Evolutionary conservation across 371 early-diverging fungal genomes (phyloP), one percentile per base, ranked within the genome.

Genomic region (Mucor lusitanicus): DNA sequence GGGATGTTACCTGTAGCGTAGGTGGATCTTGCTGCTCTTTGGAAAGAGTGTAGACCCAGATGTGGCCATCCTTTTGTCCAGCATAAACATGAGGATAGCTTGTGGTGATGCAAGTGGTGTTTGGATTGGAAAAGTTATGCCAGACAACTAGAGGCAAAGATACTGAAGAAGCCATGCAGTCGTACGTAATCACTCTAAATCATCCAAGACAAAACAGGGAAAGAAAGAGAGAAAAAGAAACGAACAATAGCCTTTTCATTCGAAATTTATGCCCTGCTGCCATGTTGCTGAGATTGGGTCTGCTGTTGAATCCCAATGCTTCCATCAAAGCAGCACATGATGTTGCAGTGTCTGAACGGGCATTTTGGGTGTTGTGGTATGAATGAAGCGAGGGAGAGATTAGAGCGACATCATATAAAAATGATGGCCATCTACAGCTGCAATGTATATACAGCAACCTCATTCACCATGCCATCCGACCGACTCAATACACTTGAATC

Each of bases 61-160:
- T 87, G 67, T 79, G 83, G 17, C 88, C 88, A 75, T 88, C 83
- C 35, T 84, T 84, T 56, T 85, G 83, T 17, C 88, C 88, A 7
- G 81, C 79, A 63, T 84, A 82, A 19, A 88, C 75, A 68, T 83
- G 56, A 32, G 84, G 75, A 35, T 69, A 67, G 12, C 70, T 70
- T 63, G 58, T 74, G 21, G 70, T 59, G 9, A 80, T 59, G 42
- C 78, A 77, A 28, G 81, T 81, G 46, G 74, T 74, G 54, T 73
- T 74, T 39, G 79, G 78, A 63, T 83, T 79, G 25, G 70, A 67
- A 32, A 75, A 76, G 46, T 76, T 72, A 62, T 81, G 79, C 83
- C 83, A 83, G 27, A 75, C 73, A 32, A 76, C 79, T 19, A 83
- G 54, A 19, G 83, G 83, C 54, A 81, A 62, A 19, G 76, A 72